phyloP scores from a whole-genome alignment of 163 green algal genomes.

The Chlorella variabilis region DNA sequence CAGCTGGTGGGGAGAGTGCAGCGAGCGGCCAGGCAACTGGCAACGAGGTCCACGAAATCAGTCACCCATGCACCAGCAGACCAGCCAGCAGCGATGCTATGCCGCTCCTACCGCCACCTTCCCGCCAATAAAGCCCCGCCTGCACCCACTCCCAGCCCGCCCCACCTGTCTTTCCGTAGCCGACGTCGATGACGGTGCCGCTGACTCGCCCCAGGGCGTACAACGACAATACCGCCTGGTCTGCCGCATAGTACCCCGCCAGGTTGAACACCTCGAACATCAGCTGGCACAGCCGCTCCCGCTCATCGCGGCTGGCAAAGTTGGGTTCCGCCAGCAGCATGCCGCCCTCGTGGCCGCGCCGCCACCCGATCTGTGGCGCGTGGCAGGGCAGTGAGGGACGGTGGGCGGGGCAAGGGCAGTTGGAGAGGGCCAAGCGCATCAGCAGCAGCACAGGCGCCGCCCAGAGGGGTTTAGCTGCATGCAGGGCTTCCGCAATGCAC shows the following conservation, averaged over 20 bases:
- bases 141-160: neutral
- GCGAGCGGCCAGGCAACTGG: too few species aligned
- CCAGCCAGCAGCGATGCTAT: too few species aligned
- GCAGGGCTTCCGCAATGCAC: too few species aligned
- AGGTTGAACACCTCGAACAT: constrained; percentile 86
- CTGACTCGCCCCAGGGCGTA: constrained; percentile 74
- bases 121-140: too few species aligned
- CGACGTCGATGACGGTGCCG: constrained; percentile 80
- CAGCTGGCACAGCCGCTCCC: constrained; percentile 79
- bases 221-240: constrained; percentile 69
- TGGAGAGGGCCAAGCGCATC: too few species aligned
- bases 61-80: too few species aligned
- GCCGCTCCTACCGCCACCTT: too few species aligned
- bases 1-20: too few species aligned
- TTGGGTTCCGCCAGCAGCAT: constrained; percentile 75
- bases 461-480: too few species aligned
- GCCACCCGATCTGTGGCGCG: constrained; percentile 66
- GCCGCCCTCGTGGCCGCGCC: constrained; percentile 65
- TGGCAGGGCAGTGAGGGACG: too few species aligned
- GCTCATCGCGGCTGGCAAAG: constrained; percentile 58
- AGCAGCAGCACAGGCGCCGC: too few species aligned
- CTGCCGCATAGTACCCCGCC: constrained; percentile 65
- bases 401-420: neutral
- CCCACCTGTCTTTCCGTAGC: constrained; percentile 70
- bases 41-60: too few species aligned